These are phyloP conservation scores for Ganoderma boninense DNA, from an alignment of 1,284 basidiomycete genomes.

Conservation along the genomic window DNA sequence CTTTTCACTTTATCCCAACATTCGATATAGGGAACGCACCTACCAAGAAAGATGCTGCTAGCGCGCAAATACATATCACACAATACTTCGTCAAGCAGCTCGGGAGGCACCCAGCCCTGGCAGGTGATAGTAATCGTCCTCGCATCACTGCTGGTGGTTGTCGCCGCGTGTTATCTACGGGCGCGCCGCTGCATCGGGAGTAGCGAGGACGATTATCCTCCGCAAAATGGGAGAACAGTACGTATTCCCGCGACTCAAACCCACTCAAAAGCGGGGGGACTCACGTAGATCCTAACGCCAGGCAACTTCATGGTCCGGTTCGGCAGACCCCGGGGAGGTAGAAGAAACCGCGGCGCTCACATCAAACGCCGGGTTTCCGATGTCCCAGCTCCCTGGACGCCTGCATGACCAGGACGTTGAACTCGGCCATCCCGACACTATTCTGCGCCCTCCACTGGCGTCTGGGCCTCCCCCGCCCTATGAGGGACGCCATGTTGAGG, in stretches of 20 bases:
- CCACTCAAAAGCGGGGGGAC: neutral
- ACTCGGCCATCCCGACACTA: neutral
- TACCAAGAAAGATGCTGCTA: neutral
- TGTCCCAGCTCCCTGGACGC: neutral
- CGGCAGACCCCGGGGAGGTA: neutral
- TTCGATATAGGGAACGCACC: neutral
- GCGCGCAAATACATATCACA: neutral
- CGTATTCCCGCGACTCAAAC: neutral
- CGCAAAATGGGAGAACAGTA: neutral
- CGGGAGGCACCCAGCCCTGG: neutral
- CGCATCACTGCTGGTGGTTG: neutral
- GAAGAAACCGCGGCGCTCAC: neutral
- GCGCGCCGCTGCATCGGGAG: neutral
- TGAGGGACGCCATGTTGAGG: neutral
- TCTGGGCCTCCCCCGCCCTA: neutral
- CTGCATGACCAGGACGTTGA: neutral
- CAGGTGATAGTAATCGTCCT: neutral
- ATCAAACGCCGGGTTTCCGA: neutral
- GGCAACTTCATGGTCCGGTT: neutral
- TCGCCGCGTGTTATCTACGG: neutral
- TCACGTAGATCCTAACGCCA: neutral
- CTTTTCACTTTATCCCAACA: neutral
- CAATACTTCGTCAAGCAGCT: too few relatives aligned
- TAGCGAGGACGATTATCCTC: neutral
- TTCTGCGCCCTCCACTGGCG: neutral